A percentile compares a stretch with the other conserved stretches of the same genome.
Evolutionary conservation across 805 yeast species (phyloP).

Genomic region (Candida silvicultrix): DNA sequence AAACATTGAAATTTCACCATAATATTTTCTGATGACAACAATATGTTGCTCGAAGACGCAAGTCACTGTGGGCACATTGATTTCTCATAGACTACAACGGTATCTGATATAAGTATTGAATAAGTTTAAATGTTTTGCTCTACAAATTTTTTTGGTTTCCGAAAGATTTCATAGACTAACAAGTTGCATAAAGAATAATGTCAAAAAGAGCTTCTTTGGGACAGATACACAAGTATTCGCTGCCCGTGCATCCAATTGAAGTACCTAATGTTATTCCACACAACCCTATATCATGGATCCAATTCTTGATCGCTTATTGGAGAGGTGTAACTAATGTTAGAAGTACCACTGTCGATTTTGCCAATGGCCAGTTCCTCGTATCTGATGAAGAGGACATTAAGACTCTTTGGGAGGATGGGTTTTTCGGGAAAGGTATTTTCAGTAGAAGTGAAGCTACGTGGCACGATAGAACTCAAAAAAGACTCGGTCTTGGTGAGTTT

Average conservation of each 20-base stretch:
- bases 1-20: background rate
- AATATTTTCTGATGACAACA: slow-evolving; percentile 24
- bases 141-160: background rate
- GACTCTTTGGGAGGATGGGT: slow-evolving; percentile 76
- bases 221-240: slow-evolving; percentile 39
- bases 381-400: slow-evolving; percentile 38
- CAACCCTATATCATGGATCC: slow-evolving; percentile 62
- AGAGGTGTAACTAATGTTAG: slow-evolving; percentile 13
- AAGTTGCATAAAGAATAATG: slow-evolving; percentile 16
- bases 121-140: background rate
- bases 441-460: slow-evolving; percentile 94
- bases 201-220: slow-evolving; percentile 25
- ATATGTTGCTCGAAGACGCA: slow-evolving; percentile 38
- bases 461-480: slow-evolving; percentile 55
- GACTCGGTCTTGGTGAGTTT: slow-evolving; percentile 41
- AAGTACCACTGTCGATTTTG: slow-evolving; percentile 24
- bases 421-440: slow-evolving; percentile 87
- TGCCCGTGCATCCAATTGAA: slow-evolving; percentile 47
- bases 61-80: slow-evolving; percentile 62
- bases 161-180: background rate
- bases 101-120: slow-evolving; percentile 53
- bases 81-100: slow-evolving; percentile 95
- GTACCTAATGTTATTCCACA: slow-evolving; percentile 53
- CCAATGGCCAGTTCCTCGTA: slow-evolving; percentile 31
- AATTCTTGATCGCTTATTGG: slow-evolving; percentile 33